Evolutionary conservation across 176 grass and related monocot genomes (phyloP), one percentile per base, ranked within the genome.

Genomic region (Pharus latifolius): DNA sequence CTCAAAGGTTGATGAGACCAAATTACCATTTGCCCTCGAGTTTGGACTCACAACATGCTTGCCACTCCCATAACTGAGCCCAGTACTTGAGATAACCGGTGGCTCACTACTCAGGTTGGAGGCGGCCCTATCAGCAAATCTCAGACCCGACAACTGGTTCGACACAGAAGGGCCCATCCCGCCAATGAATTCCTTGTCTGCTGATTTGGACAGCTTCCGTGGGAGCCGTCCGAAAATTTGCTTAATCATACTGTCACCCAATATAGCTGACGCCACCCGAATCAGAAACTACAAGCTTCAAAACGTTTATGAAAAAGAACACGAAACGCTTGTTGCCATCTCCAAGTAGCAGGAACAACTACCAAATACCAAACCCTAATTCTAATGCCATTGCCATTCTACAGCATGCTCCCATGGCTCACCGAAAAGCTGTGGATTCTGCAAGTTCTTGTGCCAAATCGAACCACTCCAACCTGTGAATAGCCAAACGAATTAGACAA

Each of bases 151-250:
- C 26, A 49, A 22, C 63, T 32, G 65, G 64, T 70, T 62, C 3
- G 32, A 63, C 20, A 33, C 37, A 0, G 49, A 35, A 33, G 49
- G 59, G 28, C 49, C 70, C 2, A 35, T 63, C 56, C 80, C 56
- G 12, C 54, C 46, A 69, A 28, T 3, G 7, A 62, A 43, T 3
- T 63, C 80, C 64, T 77, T 83, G 17, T 63, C 37, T 56, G 46
- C 27, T 2, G 27, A 47, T 55, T 77, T 83, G 6, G 80, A 9
- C 2, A 35, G 19, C 17, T 83, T 83, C 35, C 64, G 55, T 8
- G 50, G 50, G 50, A 54, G n/a, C 35, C 65, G 27, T 17, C 80
- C 72, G 18, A 83, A 76, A 51, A 83, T 76, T 61, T 76, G 64
- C 16, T 56, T 83, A 44, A 83, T 83, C 80, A 70, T 82, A 43